Conservation (phyloP, 129 eudicot genomes). For the Rutidosis leptorrhynchoides region DNA sequence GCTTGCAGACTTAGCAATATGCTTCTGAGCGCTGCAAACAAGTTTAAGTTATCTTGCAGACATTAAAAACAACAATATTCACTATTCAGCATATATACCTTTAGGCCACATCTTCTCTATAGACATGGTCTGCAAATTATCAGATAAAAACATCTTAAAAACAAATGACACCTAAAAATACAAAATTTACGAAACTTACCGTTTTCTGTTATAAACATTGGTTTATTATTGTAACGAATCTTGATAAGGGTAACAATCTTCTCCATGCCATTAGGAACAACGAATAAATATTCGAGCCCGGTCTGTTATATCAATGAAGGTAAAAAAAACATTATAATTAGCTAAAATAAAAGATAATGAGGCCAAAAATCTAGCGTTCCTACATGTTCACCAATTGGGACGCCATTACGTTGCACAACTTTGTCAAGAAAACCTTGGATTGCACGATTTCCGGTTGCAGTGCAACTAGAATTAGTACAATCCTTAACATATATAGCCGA, state of each 20-base stretch:
- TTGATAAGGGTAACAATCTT: constrained; percentile 43
- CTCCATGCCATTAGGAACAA: constrained; percentile 83
- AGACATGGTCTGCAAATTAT: too few relatives aligned
- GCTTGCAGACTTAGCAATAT: too few relatives aligned
- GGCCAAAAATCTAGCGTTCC: not conserved
- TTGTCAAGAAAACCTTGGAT: constrained; percentile 42
- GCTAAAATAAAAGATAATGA: not conserved
- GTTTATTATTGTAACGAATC: constrained; percentile 62
- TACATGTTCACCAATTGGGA: constrained; percentile 65
- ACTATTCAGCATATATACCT: too few relatives aligned
- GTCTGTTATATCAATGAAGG: constrained; percentile 36
- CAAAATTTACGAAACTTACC: constrained; percentile 33
- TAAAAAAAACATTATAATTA: not conserved
- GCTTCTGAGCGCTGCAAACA: too few relatives aligned
- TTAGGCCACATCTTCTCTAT: too few relatives aligned
- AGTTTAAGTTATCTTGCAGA: too few relatives aligned
- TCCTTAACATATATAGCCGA: constrained; percentile 55
- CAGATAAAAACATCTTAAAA: too few relatives aligned
- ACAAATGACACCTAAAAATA: too few relatives aligned
- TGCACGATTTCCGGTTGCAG: constrained; percentile 36
- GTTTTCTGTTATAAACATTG: constrained; percentile 85
- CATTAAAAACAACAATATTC: too few relatives aligned
- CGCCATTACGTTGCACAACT: constrained; percentile 52
- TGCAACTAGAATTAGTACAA: constrained; percentile 52
- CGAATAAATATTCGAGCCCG: constrained; percentile 35